A percentile compares a stretch with the other conserved stretches of the same genome.
phyloP scores from a whole-genome alignment of 345 rosid genomes.

The Euphorbia peplus region DNA sequence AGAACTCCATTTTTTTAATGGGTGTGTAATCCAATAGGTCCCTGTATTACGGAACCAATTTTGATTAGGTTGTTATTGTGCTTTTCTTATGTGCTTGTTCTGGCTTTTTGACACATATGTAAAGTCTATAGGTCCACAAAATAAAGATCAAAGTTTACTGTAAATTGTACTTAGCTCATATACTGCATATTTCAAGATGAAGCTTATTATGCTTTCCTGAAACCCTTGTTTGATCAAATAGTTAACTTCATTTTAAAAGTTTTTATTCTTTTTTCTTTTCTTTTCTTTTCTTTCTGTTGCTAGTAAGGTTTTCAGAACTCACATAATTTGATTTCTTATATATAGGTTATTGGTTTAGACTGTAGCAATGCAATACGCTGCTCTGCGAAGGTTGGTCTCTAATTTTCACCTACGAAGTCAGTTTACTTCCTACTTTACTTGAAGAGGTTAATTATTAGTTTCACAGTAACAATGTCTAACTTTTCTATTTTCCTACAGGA shows the following conservation, averaged over 20 bases:
- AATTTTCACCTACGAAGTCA: conserved; percentile 6
- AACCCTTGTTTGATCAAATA: conserved; percentile 8
- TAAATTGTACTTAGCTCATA: background rate
- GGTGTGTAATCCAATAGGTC: conserved; percentile 32
- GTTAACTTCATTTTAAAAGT: conserved; percentile 14
- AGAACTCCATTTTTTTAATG: conserved; percentile 28
- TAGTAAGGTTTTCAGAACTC: background rate
- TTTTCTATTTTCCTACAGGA: conserved; percentile 46
- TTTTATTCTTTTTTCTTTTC: too few species aligned
- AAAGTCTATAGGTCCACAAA: background rate
- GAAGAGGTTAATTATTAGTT: conserved; percentile 8
- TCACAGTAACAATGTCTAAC: conserved; percentile 1
- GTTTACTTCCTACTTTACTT: background rate
- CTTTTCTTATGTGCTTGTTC: background rate
- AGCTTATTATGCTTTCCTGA: background rate
- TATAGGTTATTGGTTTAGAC: conserved; percentile 90
- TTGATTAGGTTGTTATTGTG: background rate
- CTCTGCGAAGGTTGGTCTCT: conserved; percentile 87
- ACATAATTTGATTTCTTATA: conserved; percentile 4
- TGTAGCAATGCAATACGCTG: conserved; percentile 89
- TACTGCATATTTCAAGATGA: conserved; percentile 10
- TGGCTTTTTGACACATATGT: background rate
- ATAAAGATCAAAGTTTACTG: background rate
- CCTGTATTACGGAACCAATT: conserved; percentile 4
- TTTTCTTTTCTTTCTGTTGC: background rate